Conservation (phyloP, 257 asterid species). For the Plantago elongata region DNA sequence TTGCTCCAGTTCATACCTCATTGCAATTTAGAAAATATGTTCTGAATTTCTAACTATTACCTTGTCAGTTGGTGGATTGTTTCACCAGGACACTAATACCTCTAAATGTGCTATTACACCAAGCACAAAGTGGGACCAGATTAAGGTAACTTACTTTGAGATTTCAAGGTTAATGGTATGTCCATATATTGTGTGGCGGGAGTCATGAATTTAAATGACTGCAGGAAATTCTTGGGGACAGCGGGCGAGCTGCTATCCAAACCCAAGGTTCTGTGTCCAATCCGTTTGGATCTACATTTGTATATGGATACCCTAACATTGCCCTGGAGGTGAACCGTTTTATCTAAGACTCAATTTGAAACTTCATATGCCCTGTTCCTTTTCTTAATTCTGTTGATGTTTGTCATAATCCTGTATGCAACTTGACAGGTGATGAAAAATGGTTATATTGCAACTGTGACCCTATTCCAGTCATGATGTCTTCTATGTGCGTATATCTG, state of each 20-base stretch:
- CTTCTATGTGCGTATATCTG: conserved; percentile 16
- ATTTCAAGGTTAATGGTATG: background rate
- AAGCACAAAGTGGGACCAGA: conserved; percentile 77
- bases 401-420: background rate
- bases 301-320: conserved; percentile 70
- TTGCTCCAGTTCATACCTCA: conserved; percentile 1
- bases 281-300: conserved; percentile 82
- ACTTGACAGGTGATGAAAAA: conserved; percentile 72
- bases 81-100: conserved; percentile 36
- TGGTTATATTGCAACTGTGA: conserved; percentile 73
- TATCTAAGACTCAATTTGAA: background rate
- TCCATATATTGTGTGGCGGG: background rate
- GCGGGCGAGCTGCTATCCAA: conserved; percentile 79
- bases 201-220: conserved; percentile 14
- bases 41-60: background rate
- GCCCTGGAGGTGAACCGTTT: conserved; percentile 63
- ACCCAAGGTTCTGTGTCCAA: conserved; percentile 77
- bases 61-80: conserved; percentile 45
- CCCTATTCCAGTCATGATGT: conserved; percentile 66
- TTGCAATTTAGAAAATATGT: conserved; percentile 5
- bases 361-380: background rate
- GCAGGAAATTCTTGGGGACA: conserved; percentile 78
- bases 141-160: conserved; percentile 45
- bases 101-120: conserved; percentile 50
- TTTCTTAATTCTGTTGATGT: background rate